Base-by-base conservation (phyloP, 1,139 yeast species). In the Wickerhamiella infanticola region DNA sequence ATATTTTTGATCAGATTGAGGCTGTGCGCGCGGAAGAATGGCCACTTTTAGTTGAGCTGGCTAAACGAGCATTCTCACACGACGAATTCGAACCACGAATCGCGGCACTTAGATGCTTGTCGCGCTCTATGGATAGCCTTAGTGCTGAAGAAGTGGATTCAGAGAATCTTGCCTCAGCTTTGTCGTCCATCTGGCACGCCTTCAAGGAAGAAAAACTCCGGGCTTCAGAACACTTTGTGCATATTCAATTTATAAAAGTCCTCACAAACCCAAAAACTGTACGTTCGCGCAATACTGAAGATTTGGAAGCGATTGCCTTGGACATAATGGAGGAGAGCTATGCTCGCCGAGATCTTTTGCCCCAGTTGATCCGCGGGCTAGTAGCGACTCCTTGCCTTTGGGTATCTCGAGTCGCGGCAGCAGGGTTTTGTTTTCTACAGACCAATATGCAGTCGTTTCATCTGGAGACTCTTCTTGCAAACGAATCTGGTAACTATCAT, bases 341-440 rank as follows among this genome's bases (percentile, higher is more conserved):
- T 46, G 79, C 83, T 0, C 73, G 95, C 61, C 73, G 94, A 53
- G 70, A 82, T 9, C 63, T 86, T 11, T 63, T 84, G 27, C 90
- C 95, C 0, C 56, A 70, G 0, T 60, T 85, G 25, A 68, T 73
- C 5, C 35, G 40, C 6, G 50, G 47, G 3, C 45, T 50, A 3
- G 68, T 39, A 56, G 61, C 23, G 24, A 37, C 23, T 4, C 11
- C 59, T 69, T 9, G 33, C 33, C 39, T 49, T 0, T 82, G 93
- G 84, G 52, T 81, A 0, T 68, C 73, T 3, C 66, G 69, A n/a
- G 54, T 79, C 1, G 57, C 82, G 48, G 68, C 74, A 0, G 61
- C 66, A 7, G 61, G 72, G 1, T 67, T 70, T 48, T 65, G 70
- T 0, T 66, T 74, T 45, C 64, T 66, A 42, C 93, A 82, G 58